Base-by-base conservation (phyloP, 2,329 filamentous ascomycete genomes). In the Venturia carpophila region DNA sequence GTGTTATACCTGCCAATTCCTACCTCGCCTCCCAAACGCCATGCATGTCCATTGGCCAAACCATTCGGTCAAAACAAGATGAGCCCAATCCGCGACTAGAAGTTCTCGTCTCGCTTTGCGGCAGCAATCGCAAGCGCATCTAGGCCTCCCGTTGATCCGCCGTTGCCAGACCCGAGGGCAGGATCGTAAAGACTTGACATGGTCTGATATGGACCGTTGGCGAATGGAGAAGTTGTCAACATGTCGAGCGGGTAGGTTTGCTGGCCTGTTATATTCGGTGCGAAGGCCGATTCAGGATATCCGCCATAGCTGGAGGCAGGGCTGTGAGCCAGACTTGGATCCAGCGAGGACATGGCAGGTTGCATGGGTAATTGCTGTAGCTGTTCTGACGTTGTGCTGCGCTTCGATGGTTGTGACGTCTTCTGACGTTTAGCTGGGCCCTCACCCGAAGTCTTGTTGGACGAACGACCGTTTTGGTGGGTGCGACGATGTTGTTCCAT, bases 401-500 rank as follows among this genome's bases (percentile, higher is more conserved):
- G 30, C 21, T 43, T 66, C 2, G 62, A 21, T n/a, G 24, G 21
- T 15, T 60, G 42, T 5, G 62, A 13, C 6, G 52, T 64, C 45
- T 39, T 37, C 60, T 60, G 42, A 55, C 52, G 43, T 62, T 62
- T 64, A 11, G 62, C n/a, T n/a, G 52, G 15, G 37, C 21, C 19
- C n/a, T 66, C 68, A 58, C 30, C 67, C 37, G 60, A 68, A 58
- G 67, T 68, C 65, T 76, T 76, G 30, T 69, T 66, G 1, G 76
- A 72, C 60, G 75, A 78, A 63, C 79, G 78, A 5, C 79, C 79
- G 67, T 76, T 80, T 68, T 84, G 87, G 74, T 92, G 89, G 0
- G 89, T 92, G 71, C 90, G 84, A 39, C 90, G 82, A 71, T 92
- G 89, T 77, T 92, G 89, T 80, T 91, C 91, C 89, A 92, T 92